Evolutionary conservation across 2,329 filamentous ascomycete genomes (phyloP), one percentile per base, ranked within the genome.

Genomic region (Chaetomiaceae sp.): DNA sequence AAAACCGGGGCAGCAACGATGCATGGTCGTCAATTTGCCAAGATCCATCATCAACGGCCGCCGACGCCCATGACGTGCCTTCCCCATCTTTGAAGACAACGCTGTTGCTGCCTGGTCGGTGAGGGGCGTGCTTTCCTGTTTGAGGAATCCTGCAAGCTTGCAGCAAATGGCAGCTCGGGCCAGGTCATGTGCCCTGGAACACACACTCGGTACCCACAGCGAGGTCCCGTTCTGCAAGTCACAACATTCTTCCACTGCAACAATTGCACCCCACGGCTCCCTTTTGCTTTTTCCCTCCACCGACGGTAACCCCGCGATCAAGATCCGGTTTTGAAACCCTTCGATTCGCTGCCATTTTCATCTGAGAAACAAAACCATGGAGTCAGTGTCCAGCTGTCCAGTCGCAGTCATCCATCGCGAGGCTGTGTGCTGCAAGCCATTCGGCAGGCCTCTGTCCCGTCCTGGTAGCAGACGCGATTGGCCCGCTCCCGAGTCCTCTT

Each of bases 381-480:
- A 46, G 46, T 36, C 15, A 17, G 27, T 11, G 7, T 12, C 23
- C 11, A 36, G 39, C 22, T 33, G 36, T 29, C 43, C n/a, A 53
- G 44, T 49, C 23, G 29, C 45, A 51, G 53, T 46, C 54, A 56
- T 53, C 52, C 55, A 50, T 52, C 31, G 44, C 53, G 60, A 62
- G 60, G 60, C 60, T 60, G 59, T 62, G 60, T 42, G 44, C 47
- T 42, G 38, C 40, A 37, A 53, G 47, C 46, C 44, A 46, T 53
- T 48, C 53, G 54, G 48, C 38, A 42, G 23, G 44, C 22, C 39
- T 51, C 25, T 25, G 52, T 37, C 25, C 29, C 4, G 44, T 23
- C 25, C 50, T 49, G 52, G 61, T 56, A 63, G 61, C 53, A 54
- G 42, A 61, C 59, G 57, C 64, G 65, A 69, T 70, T 69, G 67